Base-by-base conservation (phyloP, 2,329 filamentous ascomycete genomes). In the Talaromyces sp. region DNA sequence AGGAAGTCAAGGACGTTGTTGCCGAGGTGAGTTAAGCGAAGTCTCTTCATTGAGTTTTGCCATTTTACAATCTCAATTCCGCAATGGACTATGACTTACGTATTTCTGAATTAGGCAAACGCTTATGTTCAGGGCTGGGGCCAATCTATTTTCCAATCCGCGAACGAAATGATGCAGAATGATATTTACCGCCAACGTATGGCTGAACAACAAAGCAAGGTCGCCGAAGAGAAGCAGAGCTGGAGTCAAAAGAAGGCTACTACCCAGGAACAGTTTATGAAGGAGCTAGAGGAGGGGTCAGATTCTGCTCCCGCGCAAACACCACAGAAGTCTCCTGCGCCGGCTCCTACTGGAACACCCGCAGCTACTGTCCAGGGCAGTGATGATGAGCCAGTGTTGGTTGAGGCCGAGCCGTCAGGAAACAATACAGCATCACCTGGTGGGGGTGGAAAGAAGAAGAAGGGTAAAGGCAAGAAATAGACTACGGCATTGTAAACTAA, bases 141-240 rank as follows among this genome's bases (percentile, higher is more conserved):
- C 56, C 87, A 94, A 70, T 86, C 84, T 51, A 97, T 99, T 72
- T 99, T 99, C 83, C 94, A 99, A 75, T 92, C 90, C 41, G 94
- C 94, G 50, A 96, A 96, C 75, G 94, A 99, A 75, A 97, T 99
- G 75, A 86, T 89, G 54, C 88, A 91, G 68, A 97, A 97, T 76
- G 83, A 84, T 37, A 77, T 86, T 42, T 82, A 96, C 67, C 89
- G 91, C 61, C 81, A 87, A 60, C 84, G 87, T 45, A 81, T 96
- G 17, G 83, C 86, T 42, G 88, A 91, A 57, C 85, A 96, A 53
- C 86, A 92, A 65, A 77, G 80, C 24, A 87, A 90, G 66, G 79
- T 86, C 1, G 80, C 83, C 9, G 78, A 85, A 36, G 94, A 97
- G 76, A 90, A 89, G 76, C 82, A 87, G 67, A 96, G 91, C 91